These are phyloP conservation scores for Chaetothyriales sp. DNA, from an alignment of 2,329 filamentous ascomycete species.

Conservation along the genomic window DNA sequence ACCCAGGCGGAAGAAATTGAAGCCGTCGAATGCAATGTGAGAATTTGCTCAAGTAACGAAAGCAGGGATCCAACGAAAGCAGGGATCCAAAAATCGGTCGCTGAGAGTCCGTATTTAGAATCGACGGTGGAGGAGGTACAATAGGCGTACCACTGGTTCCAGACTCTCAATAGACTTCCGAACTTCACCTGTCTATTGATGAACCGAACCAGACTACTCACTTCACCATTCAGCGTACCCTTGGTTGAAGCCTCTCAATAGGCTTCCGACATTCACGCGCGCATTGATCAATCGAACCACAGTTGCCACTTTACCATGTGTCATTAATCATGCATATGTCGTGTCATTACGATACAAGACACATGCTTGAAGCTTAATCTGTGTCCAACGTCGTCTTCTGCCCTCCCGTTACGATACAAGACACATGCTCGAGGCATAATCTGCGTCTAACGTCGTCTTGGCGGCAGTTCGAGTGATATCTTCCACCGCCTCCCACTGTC, in stretches of 20 bases:
- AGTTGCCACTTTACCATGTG: background rate
- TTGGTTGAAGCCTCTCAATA: too few species aligned
- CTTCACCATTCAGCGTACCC: too few species aligned
- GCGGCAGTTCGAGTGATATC: constrained; percentile 46
- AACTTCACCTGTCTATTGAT: background rate
- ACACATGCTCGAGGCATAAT: background rate
- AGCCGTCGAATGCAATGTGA: background rate
- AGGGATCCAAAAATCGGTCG: too few species aligned
- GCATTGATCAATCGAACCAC: background rate
- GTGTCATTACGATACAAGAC: background rate
- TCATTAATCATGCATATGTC: too few species aligned
- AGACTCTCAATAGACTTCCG: background rate
- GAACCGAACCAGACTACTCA: too few species aligned
- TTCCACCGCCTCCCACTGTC: constrained; percentile 40
- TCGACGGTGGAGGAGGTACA: too few species aligned
- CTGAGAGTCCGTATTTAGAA: too few species aligned
- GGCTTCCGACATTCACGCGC: background rate
- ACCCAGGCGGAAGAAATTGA: too few species aligned
- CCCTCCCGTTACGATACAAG: background rate
- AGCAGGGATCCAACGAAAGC: too few species aligned
- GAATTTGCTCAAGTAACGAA: background rate
- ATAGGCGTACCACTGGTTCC: background rate
- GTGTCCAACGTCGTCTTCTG: constrained; percentile 30
- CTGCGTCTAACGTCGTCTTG: constrained; percentile 33
- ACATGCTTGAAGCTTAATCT: background rate